A percentile compares a stretch with the other conserved stretches of the same genome.
Evolutionary conservation across 208 protist species (phyloP).

Genomic region (Crithidia thermophila): DNA sequence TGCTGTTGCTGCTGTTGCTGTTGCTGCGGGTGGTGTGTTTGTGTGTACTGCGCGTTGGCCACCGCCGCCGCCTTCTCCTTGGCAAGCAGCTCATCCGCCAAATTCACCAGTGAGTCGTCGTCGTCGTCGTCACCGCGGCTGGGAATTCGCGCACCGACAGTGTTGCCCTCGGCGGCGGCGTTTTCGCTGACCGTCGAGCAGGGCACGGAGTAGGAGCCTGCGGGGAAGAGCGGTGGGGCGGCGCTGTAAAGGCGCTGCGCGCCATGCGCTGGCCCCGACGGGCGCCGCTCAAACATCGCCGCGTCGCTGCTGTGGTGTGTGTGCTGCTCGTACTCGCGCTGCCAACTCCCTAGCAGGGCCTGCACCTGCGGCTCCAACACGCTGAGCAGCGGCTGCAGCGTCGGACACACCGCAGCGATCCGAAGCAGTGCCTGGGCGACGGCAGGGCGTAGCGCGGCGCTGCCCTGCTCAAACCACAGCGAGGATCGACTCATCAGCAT

Average conservation of each 20-base stretch:
- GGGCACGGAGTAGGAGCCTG: neutral
- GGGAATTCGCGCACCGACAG: too few relatives aligned
- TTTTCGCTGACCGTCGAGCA: neutral
- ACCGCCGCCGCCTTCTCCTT: neutral
- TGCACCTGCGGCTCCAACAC: constrained; percentile 25
- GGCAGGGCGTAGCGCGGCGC: constrained; percentile 8
- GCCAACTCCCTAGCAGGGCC: constrained; percentile 12
- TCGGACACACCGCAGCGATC: constrained; percentile 1
- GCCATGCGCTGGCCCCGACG: neutral
- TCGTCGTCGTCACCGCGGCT: neutral
- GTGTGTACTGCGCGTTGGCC: neutral
- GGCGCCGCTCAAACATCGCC: constrained; percentile 13
- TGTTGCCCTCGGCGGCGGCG: neutral
- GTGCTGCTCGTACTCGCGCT: constrained; percentile 30
- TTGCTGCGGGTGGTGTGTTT: neutral
- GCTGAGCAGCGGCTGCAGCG: constrained; percentile 10
- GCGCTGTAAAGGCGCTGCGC: constrained; percentile 6
- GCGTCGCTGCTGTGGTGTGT: constrained; percentile 22
- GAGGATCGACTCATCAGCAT: constrained; percentile 32
- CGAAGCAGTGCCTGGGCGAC: constrained; percentile 12
- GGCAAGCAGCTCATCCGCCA: constrained; percentile 29
- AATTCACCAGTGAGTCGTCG: constrained; percentile 31
- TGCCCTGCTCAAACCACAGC: constrained; percentile 37
- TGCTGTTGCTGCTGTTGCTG: neutral
- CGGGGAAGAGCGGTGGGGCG: constrained; percentile 8